Evolutionary conservation across 1,284 basidiomycete species (phyloP).

Genomic region (Paramarasmius palmivorus): DNA sequence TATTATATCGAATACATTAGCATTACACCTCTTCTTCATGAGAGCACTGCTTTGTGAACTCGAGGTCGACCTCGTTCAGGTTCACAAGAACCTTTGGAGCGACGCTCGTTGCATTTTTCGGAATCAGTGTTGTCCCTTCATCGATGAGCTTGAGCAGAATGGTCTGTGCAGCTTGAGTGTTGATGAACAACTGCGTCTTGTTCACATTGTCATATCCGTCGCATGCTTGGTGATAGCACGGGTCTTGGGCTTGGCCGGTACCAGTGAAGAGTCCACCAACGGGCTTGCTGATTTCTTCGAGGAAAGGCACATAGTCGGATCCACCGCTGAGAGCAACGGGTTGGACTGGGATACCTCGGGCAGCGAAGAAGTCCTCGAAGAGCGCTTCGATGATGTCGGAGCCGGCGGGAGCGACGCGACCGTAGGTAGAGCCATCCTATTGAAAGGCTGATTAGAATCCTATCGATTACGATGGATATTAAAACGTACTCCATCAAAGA

Average conservation of each 20-base stretch:
- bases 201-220: slow-evolving; percentile 24
- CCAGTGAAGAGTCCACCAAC: slow-evolving; percentile 10
- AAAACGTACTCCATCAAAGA: slow-evolving; percentile 13
- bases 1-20: no score
- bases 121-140: slow-evolving; percentile 7
- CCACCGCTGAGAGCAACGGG: slow-evolving; percentile 3
- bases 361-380: slow-evolving; percentile 5
- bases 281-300: slow-evolving; percentile 9
- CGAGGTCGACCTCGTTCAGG: no score
- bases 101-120: not conserved
- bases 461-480: no score
- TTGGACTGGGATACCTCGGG: slow-evolving; percentile 2
- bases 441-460: no score
- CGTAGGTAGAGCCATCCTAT: slow-evolving; percentile 11
- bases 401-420: slow-evolving; percentile 5
- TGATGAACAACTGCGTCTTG: slow-evolving; percentile 12
- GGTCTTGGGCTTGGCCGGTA: slow-evolving; percentile 20
- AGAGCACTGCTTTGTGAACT: no score
- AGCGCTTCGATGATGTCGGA: slow-evolving; percentile 6
- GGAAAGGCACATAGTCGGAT: slow-evolving; percentile 7
- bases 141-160: slow-evolving; percentile 1
- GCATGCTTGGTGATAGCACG: slow-evolving; percentile 27
- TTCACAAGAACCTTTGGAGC: no score
- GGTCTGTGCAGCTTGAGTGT: slow-evolving; percentile 10
- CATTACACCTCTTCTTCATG: no score